These are phyloP conservation scores for Amylostereum chailletii DNA, from an alignment of 1,284 basidiomycete species.

Conservation along the genomic window DNA sequence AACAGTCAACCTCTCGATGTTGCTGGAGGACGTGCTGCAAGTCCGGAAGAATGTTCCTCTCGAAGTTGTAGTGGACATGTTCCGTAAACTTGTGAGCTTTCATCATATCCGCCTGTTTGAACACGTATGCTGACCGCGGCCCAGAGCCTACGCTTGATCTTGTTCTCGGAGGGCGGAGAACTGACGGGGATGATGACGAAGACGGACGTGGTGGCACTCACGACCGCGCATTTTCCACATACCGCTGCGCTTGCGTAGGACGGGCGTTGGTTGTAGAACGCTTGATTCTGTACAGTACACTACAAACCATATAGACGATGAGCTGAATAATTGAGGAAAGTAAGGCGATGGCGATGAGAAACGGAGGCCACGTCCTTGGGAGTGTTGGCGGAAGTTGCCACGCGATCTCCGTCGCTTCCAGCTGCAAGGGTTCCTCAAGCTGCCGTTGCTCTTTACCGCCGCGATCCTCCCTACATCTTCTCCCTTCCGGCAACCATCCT, in stretches of 20 bases:
- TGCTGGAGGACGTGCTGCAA: constrained; percentile 53
- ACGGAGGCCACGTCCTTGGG: too few species aligned
- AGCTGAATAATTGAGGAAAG: too few species aligned
- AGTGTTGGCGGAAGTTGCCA: too few species aligned
- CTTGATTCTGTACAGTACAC: too few species aligned
- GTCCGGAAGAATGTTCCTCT: constrained; percentile 59
- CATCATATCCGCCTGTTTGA: not conserved
- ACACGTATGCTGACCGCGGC: not conserved
- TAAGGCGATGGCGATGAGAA: too few species aligned
- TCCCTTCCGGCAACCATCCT: not conserved
- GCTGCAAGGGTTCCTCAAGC: too few species aligned
- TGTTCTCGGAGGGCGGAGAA: constrained; percentile 54
- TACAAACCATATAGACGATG: too few species aligned
- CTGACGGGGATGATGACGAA: constrained; percentile 62
- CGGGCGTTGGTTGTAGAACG: too few species aligned
- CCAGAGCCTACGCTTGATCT: constrained; percentile 58
- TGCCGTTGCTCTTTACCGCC: too few species aligned
- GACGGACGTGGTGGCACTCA: constrained; percentile 52
- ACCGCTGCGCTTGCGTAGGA: constrained; percentile 31
- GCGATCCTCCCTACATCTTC: not conserved
- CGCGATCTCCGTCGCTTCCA: too few species aligned
- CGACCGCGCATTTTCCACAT: constrained; percentile 52
- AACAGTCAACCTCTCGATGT: constrained; percentile 36
- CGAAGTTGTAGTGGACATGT: constrained; percentile 63
- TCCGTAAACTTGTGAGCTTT: constrained; percentile 55